phyloP scores from a whole-genome alignment of 345 rosid species.

The Combretum micranthum region DNA sequence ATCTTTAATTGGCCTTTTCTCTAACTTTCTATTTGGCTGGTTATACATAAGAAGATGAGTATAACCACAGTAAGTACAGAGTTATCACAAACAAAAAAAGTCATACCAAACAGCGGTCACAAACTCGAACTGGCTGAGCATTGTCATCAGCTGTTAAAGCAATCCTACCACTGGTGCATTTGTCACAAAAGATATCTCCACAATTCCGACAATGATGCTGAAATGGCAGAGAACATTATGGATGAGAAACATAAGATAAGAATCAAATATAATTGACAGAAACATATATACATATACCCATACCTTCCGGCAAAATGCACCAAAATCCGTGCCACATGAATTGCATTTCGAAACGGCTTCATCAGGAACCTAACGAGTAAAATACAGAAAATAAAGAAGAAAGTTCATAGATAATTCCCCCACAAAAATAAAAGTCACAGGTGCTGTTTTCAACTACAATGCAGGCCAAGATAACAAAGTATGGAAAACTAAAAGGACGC shows the following conservation, averaged over 20 bases:
- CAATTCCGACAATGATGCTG: constrained; percentile 99
- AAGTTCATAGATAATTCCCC: neutral
- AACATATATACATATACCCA: neutral
- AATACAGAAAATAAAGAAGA: constrained; percentile 1
- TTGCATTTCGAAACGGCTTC: constrained; percentile 87
- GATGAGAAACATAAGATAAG: constrained; percentile 2
- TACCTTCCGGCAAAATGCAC: constrained; percentile 85
- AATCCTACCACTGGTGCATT: constrained; percentile 89
- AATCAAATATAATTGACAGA: neutral
- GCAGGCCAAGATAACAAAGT: no score
- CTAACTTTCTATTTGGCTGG: no score
- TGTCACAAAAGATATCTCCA: constrained; percentile 98
- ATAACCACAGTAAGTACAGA: no score
- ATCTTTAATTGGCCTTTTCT: no score
- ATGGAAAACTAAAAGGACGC: no score
- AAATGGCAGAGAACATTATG: constrained; percentile 4
- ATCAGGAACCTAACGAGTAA: constrained; percentile 69
- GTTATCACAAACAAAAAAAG: constrained; percentile 4
- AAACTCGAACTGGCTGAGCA: constrained; percentile 93
- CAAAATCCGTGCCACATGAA: constrained; percentile 79
- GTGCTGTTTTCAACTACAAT: no score
- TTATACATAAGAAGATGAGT: no score
- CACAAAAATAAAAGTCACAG: no score
- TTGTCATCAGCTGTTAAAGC: constrained; percentile 93
- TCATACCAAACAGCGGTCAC: constrained; percentile 93